Base-by-base conservation (phyloP, 352 stramenopile genomes). In the Globisporangium camurandrum region DNA sequence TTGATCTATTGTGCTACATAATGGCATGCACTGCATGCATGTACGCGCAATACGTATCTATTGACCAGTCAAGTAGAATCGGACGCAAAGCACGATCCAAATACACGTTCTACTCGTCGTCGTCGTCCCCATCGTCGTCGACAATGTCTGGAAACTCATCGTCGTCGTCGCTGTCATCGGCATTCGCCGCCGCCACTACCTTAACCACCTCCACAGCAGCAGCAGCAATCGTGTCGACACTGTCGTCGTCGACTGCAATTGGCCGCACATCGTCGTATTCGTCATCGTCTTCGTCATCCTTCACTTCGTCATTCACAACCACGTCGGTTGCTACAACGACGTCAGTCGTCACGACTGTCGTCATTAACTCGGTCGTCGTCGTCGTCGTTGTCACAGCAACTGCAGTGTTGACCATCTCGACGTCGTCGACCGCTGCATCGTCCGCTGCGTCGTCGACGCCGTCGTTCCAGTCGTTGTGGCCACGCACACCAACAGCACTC, bases 111-210 rank as follows among this genome's bases (percentile, higher is more conserved):
- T 78, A 77, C 44, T 70, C 59, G 39, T 84, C 67, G 23, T 79
- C 72, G 14, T 81, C 59, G 39, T 84, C 67, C n/a, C 75, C 72
- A 12, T 81, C 78, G 50, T 85, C 77, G 38, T 77, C 67, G 11
- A 93, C 75, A 52, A 93, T 93, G 43, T 93, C 78, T 1, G 82
- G 82, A 53, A 93, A 90, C 49, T 92, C 79, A 28, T 86, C 76
- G 42, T 89, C 77, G 34, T 88, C 76, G 16, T 69, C 59, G 16
- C 69, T 62, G 10, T 59, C 52, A 5, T 68, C 16, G 38, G 14
- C 30, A 12, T 3, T 24, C 1, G 41, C 23, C 12, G 9, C 20
- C 5, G 42, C 4, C 22, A 17, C 43, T 8, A 37, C 43, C 26
- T 26, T 12, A 34, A 34, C 30, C 8, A 34, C 30, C 8, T 12